Conservation (phyloP, 169 alveolate species). For the Eimeria necatrix region DNA sequence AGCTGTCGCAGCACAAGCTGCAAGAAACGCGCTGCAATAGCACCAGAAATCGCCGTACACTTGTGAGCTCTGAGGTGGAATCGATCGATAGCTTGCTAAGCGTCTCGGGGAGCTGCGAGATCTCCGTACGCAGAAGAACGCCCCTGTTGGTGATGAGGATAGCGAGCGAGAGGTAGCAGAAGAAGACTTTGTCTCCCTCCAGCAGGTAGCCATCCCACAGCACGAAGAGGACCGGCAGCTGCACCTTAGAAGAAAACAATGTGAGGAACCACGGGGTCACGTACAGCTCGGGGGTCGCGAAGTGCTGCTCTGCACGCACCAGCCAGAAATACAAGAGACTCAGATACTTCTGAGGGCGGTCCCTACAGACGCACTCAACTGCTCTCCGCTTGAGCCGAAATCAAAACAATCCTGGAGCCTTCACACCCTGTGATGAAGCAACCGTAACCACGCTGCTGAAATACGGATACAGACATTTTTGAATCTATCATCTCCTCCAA, state of each 20-base stretch:
- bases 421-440: background rate
- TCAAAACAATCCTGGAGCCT: background rate
- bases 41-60: background rate
- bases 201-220: slow-evolving; percentile 83
- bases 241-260: slow-evolving; percentile 86
- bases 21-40: slow-evolving; percentile 20
- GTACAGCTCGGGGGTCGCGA: slow-evolving; percentile 87
- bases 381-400: background rate
- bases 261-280: slow-evolving; percentile 89
- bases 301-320: slow-evolving; percentile 80
- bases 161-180: slow-evolving; percentile 85
- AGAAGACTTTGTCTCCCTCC: slow-evolving; percentile 84
- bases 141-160: slow-evolving; percentile 83
- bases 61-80: slow-evolving; percentile 47
- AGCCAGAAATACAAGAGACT: background rate
- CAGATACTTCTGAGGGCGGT: background rate
- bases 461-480: background rate
- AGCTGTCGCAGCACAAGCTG: background rate
- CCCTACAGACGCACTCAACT: background rate
- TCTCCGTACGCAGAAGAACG: slow-evolving; percentile 48
- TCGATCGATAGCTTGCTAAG: slow-evolving; percentile 72
- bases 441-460: background rate
- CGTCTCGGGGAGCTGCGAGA: slow-evolving; percentile 82
- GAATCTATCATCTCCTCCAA: no score
- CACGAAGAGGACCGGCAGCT: slow-evolving; percentile 81